Base-by-base conservation (phyloP, 768 basidiomycete species). In the Russula virescens region DNA sequence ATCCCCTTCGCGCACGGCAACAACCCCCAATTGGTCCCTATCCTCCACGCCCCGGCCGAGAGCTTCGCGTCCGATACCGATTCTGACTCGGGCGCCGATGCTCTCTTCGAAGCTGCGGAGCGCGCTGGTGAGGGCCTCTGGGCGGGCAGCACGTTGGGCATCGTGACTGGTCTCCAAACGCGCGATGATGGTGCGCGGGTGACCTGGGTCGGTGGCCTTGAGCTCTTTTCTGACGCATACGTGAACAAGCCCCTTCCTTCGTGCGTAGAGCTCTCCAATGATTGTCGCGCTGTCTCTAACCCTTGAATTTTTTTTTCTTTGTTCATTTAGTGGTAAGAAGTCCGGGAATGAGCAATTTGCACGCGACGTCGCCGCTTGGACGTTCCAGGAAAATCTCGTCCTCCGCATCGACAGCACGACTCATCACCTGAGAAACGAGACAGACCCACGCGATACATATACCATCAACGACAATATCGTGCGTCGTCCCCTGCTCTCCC, bases 101-200 rank as follows among this genome's bases (percentile, higher is more conserved):
- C 81, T 2, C 63, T 91, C 2, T 81, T 84, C 6, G 89, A 92
- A 38, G 84, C 90, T 2, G 75, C 85, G 0, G 87, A 91, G 55
- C 86, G 83, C 70, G 83, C 82, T 55, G 86, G 93, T 21, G 88
- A 92, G 73, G 86, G 88, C 58, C 76, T 88, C 34, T 91, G 91
- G 84, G 90, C 90, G 0, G 96, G 96, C 9, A 84, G 83, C 64
- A 79, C 81, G 46, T 79, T 94, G 40, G 79, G 83, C 48, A 76
- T 97, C 28, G 92, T 94, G 28, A 88, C 88, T 7, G 95, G 92
- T 7, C 91, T 98, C 80, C 97, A 99, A 73, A 84, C 93, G 3
- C 75, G 79, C 23, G 83, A 83, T 61, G 91, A 83, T 60, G 91
- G 88, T 66, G 87, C 87, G 0, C 81, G 96, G 14, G 81, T 88